Conservation (phyloP, 805 yeast genomes). For the Monosporozyma aerobia region DNA sequence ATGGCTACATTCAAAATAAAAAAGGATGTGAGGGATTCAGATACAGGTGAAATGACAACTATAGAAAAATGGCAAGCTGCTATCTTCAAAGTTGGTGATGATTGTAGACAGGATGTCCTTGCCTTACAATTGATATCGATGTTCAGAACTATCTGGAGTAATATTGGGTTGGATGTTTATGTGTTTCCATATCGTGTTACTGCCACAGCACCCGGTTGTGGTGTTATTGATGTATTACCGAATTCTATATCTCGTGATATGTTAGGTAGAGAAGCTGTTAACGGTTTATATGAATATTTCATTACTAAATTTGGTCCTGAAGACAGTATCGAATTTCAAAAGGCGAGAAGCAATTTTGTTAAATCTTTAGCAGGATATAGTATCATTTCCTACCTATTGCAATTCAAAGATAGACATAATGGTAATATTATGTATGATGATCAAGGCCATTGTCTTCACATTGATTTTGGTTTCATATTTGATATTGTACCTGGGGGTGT, state of each 20-base stretch:
- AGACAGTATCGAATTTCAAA: constrained; percentile 77
- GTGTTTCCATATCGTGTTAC: constrained; percentile 93
- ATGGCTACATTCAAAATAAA: constrained; percentile 89
- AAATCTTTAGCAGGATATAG: constrained; percentile 93
- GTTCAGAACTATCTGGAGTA: constrained; percentile 83
- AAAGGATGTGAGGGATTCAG: constrained; percentile 39
- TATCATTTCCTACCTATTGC: constrained; percentile 79
- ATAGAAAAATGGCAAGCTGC: constrained; percentile 85
- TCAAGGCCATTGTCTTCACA: constrained; percentile 88
- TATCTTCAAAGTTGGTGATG: constrained; percentile 98
- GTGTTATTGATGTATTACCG: constrained; percentile 96
- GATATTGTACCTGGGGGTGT: constrained; percentile 99
- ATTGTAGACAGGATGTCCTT: constrained; percentile 93
- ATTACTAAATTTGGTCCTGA: constrained; percentile 93
- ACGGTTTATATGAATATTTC: constrained; percentile 89
- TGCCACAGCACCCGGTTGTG: constrained; percentile 99
- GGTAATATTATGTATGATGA: constrained; percentile 96
- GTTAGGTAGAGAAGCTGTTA: constrained; percentile 98
- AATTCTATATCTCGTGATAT: constrained; percentile 93
- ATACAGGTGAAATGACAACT: constrained; percentile 33
- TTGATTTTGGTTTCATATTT: constrained; percentile 97
- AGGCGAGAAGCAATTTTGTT: constrained; percentile 85
- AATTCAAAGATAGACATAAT: constrained; percentile 95
- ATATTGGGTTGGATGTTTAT: constrained; percentile 79
- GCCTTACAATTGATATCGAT: constrained; percentile 88